phyloP scores from a whole-genome alignment of 1,284 basidiomycete genomes.

The Cryptococcus sp. region DNA sequence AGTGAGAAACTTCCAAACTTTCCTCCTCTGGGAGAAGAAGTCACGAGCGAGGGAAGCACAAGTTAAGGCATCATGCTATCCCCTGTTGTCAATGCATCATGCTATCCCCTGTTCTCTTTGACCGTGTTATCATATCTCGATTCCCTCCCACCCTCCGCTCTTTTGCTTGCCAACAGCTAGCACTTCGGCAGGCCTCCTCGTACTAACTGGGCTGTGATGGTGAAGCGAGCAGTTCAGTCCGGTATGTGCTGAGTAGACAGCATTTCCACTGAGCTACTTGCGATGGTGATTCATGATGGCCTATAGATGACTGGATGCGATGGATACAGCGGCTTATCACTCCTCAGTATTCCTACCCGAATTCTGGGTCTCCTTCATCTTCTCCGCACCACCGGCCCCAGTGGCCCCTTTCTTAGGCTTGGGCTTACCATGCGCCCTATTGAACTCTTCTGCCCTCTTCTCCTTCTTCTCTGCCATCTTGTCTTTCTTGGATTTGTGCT shows the following conservation, averaged over 20 bases:
- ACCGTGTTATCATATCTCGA: background rate
- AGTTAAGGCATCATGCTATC: slow-evolving; percentile 9
- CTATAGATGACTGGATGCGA: too few relatives aligned
- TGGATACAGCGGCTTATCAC: background rate
- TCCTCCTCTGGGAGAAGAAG: slow-evolving; percentile 38
- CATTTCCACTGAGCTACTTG: too few relatives aligned
- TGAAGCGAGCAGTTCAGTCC: too few relatives aligned
- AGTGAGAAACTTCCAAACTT: slow-evolving; percentile 43
- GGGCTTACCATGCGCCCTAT: slow-evolving; percentile 11
- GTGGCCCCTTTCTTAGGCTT: slow-evolving; percentile 9
- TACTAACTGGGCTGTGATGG: too few relatives aligned
- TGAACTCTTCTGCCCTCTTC: slow-evolving; percentile 12
- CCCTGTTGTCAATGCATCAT: background rate
- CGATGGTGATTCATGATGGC: too few relatives aligned
- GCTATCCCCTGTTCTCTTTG: background rate
- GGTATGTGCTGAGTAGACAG: too few relatives aligned
- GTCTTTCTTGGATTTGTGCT: slow-evolving; percentile 20
- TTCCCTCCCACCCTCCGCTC: background rate
- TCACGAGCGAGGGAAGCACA: slow-evolving; percentile 16
- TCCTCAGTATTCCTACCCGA: background rate
- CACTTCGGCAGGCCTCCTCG: too few relatives aligned
- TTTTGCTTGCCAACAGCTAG: too few relatives aligned
- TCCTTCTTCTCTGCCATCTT: slow-evolving; percentile 24
- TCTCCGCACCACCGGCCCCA: background rate
- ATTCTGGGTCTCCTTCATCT: too few relatives aligned